Evolutionary conservation across 148 eudicot genomes (phyloP), one percentile per base, ranked within the genome.

Genomic region (Pharnaceum exiguum): DNA sequence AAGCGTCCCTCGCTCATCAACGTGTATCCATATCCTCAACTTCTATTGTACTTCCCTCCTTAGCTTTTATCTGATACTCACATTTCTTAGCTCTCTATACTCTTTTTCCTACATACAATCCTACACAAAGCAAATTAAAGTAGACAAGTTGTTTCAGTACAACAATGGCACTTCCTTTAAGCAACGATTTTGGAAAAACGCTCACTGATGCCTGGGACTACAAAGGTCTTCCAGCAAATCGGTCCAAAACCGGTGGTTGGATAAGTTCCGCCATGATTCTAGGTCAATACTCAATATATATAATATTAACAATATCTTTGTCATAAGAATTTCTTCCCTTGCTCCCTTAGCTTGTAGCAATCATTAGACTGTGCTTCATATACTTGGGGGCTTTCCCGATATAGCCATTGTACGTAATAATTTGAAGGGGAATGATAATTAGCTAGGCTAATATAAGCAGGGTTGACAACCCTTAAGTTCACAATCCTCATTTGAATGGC

Each of bases 161-260:
- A n/a, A 29, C 4, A 63, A 70, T 70, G 74, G 59, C 69, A 40
- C 69, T 70, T 36, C 64, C 69, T 27, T 7, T 57, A 42, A 63
- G 30, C 3, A 26, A 43, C 35, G 69, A 70, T 22, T 50, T 19
- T 27, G 69, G 69, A 29, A 74, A 81, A 30, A 71, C 75, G 17
- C 72, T 90, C 52, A 71, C 62, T 2, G 95, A 90, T 68, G 95
- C 95, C 62, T 90, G 83, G 85, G 95, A 90, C 75, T 84, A 78
- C 78, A 87, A 78, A 57, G 93, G 97, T 55, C 77, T 68, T 27
- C 87, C 83, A 3, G 83, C 95, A 27, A 51, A 45, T 29, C 76
- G 82, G 28, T 71, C 79, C 67, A 58, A 77, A 48, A 76, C 89
- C 54, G 97, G 97, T 23, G 95, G 97, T 46, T 86, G 95, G 95